A percentile compares a stretch with the other conserved stretches of the same genome.
phyloP scores from a whole-genome alignment of 2,329 filamentous ascomycete genomes.

The Cladosporium oxysporum region DNA sequence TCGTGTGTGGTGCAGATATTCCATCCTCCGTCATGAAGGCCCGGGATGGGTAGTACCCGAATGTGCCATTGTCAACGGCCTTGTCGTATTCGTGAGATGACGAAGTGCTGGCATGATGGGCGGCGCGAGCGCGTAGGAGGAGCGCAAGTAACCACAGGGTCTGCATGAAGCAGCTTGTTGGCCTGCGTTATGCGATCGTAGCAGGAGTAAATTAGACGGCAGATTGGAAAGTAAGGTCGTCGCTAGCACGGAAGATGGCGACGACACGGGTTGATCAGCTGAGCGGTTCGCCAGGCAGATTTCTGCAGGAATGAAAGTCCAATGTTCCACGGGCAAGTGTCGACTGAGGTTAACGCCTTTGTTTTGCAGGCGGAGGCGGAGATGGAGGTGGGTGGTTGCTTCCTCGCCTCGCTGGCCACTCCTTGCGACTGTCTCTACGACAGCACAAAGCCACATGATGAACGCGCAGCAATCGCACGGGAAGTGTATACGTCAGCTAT shows the following conservation, averaged over 20 bases:
- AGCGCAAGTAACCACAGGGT: background rate
- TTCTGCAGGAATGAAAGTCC: background rate
- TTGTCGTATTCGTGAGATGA: conserved; percentile 18
- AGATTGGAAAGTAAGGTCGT: background rate
- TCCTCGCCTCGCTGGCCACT: background rate
- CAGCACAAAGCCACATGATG: background rate
- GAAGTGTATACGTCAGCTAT: conserved; percentile 1
- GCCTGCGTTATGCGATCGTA: background rate
- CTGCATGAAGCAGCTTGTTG: background rate
- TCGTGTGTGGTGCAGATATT: conserved; percentile 29
- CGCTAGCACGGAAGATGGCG: background rate
- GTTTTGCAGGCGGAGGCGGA: background rate
- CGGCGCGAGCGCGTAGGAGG: background rate
- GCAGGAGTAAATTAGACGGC: background rate
- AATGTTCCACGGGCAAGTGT: background rate
- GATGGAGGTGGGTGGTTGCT: background rate
- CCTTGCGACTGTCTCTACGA: background rate
- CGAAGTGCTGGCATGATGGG: background rate
- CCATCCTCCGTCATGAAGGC: conserved; percentile 29
- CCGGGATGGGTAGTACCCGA: conserved; percentile 33
- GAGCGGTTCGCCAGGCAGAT: background rate
- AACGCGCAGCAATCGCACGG: background rate
- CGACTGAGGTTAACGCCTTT: background rate
- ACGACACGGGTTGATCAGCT: background rate
- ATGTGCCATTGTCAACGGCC: conserved; percentile 33